A percentile compares a stretch with the other conserved stretches of the same genome.
phyloP scores from a whole-genome alignment of 1,284 basidiomycete genomes.

The Cryptococcus hybrid region DNA sequence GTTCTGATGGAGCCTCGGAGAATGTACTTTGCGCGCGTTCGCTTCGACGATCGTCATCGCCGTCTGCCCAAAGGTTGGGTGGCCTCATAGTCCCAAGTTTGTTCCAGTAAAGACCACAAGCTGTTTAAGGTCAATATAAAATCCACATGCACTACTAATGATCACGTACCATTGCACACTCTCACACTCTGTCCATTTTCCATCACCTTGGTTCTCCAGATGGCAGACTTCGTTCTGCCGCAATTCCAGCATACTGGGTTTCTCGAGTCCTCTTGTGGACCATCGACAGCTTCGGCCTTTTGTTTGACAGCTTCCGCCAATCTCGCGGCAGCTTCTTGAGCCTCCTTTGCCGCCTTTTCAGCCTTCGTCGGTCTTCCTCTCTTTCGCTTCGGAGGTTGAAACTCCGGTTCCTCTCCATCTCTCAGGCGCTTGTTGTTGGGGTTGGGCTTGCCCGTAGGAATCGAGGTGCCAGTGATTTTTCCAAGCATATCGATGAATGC shows the following conservation, averaged over 20 bases:
- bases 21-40: not conserved
- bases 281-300: not conserved
- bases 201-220: conserved; percentile 45
- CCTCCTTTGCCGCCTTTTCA: conserved; percentile 1
- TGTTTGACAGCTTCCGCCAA: not conserved
- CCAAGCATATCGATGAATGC: conserved; percentile 39
- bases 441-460: not conserved
- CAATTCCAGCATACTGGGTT: conserved; percentile 42
- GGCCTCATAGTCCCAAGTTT: conserved; percentile 43
- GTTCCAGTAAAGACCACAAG: conserved; percentile 50
- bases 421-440: conserved; percentile 12
- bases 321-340: not conserved
- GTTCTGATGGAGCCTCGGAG: not conserved
- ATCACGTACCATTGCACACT: conserved; percentile 45
- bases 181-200: conserved; percentile 34
- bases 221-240: conserved; percentile 38
- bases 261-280: not conserved
- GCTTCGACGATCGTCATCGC: conserved; percentile 27
- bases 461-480: conserved; percentile 26
- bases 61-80: conserved; percentile 38
- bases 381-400: conserved; percentile 4
- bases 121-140: conserved; percentile 13
- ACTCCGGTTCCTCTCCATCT: conserved; percentile 9
- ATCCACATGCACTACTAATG: not conserved
- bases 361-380: conserved; percentile 2